Conservation (phyloP, 2,329 filamentous ascomycete genomes). For the Phyllosticta capitalensis region DNA sequence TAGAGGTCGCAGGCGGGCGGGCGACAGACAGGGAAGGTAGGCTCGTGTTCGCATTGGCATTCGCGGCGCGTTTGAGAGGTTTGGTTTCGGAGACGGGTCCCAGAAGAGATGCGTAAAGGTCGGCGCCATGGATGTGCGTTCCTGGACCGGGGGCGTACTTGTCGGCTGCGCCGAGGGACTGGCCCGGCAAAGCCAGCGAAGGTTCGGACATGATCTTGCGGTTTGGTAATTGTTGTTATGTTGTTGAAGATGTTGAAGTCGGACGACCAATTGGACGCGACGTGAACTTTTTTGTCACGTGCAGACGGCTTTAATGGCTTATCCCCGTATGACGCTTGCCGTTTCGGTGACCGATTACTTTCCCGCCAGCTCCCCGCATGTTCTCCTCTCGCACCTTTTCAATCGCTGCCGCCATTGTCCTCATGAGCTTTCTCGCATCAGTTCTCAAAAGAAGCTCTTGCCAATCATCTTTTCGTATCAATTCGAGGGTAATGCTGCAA, state of each 20-base stretch:
- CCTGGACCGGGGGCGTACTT: slow-evolving; percentile 68
- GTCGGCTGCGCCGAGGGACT: slow-evolving; percentile 59
- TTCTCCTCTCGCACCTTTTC: slow-evolving; percentile 1
- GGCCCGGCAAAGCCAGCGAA: slow-evolving; percentile 65
- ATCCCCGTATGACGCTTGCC: slow-evolving; percentile 4
- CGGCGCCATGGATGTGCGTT: slow-evolving; percentile 68
- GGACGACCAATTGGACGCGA: background rate
- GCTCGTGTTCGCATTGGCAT: slow-evolving; percentile 42
- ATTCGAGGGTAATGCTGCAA: background rate
- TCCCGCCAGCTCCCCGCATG: background rate
- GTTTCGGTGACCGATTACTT: background rate
- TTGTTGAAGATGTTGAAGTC: too few species aligned
- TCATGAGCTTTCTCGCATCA: slow-evolving; percentile 9
- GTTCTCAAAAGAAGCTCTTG: slow-evolving; percentile 1
- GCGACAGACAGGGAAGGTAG: slow-evolving; percentile 27
- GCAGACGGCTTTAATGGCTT: slow-evolving; percentile 2
- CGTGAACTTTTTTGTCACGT: slow-evolving; percentile 9
- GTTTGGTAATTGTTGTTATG: background rate
- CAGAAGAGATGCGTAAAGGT: slow-evolving; percentile 73
- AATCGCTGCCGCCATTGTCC: slow-evolving; percentile 3
- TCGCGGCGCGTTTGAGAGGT: slow-evolving; percentile 40
- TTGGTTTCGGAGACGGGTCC: slow-evolving; percentile 47
- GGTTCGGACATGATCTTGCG: slow-evolving; percentile 24
- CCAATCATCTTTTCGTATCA: background rate
- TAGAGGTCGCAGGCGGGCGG: slow-evolving; percentile 19